Percentiles rank a stretch among this genome's conserved stretches.
These are phyloP conservation scores for Globisporangium carolinianum DNA, from an alignment of 352 stramenopile species.

Conservation along the genomic window DNA sequence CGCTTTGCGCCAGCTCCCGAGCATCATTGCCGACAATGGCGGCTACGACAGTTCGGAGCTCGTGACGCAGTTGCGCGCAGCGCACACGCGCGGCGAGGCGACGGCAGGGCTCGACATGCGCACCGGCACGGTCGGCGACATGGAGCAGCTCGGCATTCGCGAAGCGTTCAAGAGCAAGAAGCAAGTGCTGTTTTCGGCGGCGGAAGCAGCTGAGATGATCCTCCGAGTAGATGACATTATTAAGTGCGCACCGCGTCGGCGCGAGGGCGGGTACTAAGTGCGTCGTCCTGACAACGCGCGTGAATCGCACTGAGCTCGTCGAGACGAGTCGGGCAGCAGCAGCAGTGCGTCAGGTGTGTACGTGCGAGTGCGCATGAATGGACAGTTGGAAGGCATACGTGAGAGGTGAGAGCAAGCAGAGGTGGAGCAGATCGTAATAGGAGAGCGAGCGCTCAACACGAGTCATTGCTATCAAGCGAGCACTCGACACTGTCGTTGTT, in stretches of 20 bases:
- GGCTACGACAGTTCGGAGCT: slow-evolving; percentile 98
- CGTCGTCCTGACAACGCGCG: too few relatives aligned
- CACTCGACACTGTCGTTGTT: too few relatives aligned
- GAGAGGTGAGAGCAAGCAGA: too few relatives aligned
- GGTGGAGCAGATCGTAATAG: too few relatives aligned
- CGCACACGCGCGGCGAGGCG: slow-evolving; percentile 88
- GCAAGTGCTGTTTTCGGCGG: slow-evolving; percentile 96
- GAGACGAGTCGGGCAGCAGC: too few relatives aligned
- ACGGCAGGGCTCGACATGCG: slow-evolving; percentile 97
- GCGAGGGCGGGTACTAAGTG: slow-evolving; percentile 35
- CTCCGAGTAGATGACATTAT: slow-evolving; percentile 99
- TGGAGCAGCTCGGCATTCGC: slow-evolving; percentile 96
- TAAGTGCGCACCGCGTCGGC: slow-evolving; percentile 88
- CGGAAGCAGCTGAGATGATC: slow-evolving; percentile 99
- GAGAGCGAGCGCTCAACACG: too few relatives aligned
- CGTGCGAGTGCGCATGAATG: too few relatives aligned
- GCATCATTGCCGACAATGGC: slow-evolving; percentile 99
- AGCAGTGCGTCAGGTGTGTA: too few relatives aligned
- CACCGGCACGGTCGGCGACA: slow-evolving; percentile 94
- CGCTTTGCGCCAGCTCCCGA: slow-evolving; percentile 94
- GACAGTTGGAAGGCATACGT: too few relatives aligned
- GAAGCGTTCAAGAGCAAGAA: slow-evolving; percentile 96
- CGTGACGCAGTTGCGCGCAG: slow-evolving; percentile 93
- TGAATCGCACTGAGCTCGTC: too few relatives aligned
- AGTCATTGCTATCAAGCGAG: too few relatives aligned